Conservation (phyloP, 495 filamentous ascomycete species). For the Neurospora discreta region DNA sequence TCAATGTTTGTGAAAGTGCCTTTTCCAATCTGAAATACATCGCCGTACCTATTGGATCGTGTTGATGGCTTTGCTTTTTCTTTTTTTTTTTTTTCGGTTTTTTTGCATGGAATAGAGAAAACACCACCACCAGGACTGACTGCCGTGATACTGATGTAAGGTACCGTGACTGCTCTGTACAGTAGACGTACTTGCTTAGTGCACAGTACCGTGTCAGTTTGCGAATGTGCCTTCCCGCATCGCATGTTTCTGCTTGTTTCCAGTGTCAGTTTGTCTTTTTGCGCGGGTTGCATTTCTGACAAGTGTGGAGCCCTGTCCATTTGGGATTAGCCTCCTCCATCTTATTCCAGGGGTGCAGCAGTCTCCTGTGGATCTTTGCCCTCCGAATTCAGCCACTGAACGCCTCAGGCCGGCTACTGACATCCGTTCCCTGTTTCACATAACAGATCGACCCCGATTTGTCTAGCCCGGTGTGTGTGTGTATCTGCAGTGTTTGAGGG, state of each 20-base stretch:
- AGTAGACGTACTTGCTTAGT: too few relatives aligned
- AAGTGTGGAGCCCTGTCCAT: not conserved
- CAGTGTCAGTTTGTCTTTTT: not conserved
- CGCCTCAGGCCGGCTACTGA: not conserved
- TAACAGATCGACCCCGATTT: not conserved
- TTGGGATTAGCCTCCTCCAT: not conserved
- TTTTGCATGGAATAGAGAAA: too few relatives aligned
- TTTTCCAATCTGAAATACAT: too few relatives aligned
- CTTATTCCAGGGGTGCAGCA: not conserved
- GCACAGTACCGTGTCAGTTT: not conserved
- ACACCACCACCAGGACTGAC: too few relatives aligned
- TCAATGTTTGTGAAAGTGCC: too few relatives aligned
- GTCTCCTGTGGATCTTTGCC: not conserved
- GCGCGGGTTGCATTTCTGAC: not conserved
- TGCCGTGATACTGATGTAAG: too few relatives aligned
- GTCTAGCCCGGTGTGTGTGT: not conserved
- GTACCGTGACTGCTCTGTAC: too few relatives aligned
- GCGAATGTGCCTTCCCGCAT: not conserved
- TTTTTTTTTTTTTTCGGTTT: too few relatives aligned
- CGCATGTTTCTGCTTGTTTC: not conserved
- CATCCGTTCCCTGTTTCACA: slow-evolving; percentile 8
- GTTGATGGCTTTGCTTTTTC: not conserved
- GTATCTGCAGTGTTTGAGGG: too few relatives aligned
- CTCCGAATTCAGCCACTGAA: not conserved
- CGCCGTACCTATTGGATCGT: too few relatives aligned